Percentiles rank a stretch among this genome's conserved stretches.
These are phyloP conservation scores for Pyrenochaeta sp. DNA, from an alignment of 2,329 filamentous ascomycete genomes.

Conservation along the genomic window DNA sequence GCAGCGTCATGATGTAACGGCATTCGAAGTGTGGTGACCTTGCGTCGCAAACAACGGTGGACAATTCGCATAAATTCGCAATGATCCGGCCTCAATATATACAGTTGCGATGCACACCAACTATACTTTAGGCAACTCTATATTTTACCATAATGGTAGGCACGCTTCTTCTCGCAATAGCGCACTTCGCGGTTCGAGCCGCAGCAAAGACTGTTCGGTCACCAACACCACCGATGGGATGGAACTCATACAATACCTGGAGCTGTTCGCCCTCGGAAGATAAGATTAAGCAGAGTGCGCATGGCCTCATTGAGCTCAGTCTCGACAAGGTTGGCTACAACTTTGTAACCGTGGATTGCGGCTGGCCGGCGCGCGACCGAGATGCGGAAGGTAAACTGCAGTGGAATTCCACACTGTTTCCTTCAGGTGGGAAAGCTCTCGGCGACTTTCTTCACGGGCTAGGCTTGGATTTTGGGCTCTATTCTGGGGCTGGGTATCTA, in stretches of 20 bases:
- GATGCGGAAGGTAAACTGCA: slow-evolving; percentile 57
- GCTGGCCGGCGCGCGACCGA: slow-evolving; percentile 59
- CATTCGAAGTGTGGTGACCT: no score
- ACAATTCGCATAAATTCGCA: no score
- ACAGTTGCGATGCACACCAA: no score
- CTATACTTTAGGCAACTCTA: background rate
- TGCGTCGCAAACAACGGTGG: no score
- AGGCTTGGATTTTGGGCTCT: slow-evolving; percentile 63
- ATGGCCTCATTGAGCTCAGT: slow-evolving; percentile 62
- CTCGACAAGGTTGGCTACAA: slow-evolving; percentile 64
- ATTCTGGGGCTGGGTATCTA: slow-evolving; percentile 53
- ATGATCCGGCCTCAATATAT: no score
- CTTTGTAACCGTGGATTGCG: slow-evolving; percentile 66
- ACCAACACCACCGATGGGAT: slow-evolving; percentile 52
- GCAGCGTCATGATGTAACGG: no score
- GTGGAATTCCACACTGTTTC: slow-evolving; percentile 62
- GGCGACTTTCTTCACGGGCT: slow-evolving; percentile 60
- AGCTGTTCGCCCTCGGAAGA: slow-evolving; percentile 59
- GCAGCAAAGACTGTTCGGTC: slow-evolving; percentile 31
- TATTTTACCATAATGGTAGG: background rate
- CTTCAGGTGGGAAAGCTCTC: slow-evolving; percentile 59
- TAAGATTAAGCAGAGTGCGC: slow-evolving; percentile 61
- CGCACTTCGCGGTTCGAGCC: slow-evolving; percentile 12
- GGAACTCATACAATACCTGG: slow-evolving; percentile 69
- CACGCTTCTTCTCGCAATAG: slow-evolving; percentile 4